Conservation (phyloP, 2,329 filamentous ascomycete genomes). For the Sporothrix inflata region DNA sequence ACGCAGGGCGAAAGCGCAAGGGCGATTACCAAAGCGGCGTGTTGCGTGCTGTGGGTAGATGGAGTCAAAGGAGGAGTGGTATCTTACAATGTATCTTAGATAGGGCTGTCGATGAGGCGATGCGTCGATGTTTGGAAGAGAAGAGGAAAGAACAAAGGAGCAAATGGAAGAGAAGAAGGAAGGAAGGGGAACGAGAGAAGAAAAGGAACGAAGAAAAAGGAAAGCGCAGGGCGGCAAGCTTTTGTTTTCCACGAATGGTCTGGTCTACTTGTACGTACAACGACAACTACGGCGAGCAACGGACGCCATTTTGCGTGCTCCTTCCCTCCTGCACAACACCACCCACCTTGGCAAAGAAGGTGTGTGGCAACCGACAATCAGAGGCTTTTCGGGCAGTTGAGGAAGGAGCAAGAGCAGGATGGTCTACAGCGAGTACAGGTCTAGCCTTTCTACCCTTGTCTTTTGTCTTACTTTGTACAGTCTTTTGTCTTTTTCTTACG, state of each 20-base stretch:
- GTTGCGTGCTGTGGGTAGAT: neutral
- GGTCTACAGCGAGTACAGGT: too few relatives aligned
- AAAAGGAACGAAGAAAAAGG: neutral
- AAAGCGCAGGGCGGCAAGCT: slow-evolving; percentile 11
- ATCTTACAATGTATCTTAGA: neutral
- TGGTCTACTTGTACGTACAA: neutral
- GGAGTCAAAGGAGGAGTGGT: neutral
- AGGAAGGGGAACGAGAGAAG: neutral
- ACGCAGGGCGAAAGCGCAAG: neutral
- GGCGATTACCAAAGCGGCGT: slow-evolving; percentile 22
- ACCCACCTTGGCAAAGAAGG: slow-evolving; percentile 8
- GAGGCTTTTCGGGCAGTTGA: neutral
- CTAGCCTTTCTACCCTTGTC: neutral
- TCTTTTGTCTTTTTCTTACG: neutral
- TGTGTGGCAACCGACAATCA: slow-evolving; percentile 15
- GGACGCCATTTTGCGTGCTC: slow-evolving; percentile 17
- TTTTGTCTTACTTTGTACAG: neutral
- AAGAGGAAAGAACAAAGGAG: neutral
- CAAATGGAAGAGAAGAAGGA: neutral
- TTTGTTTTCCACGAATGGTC: slow-evolving; percentile 1
- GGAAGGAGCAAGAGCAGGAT: too few relatives aligned
- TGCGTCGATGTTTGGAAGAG: neutral
- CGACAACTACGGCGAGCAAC: neutral
- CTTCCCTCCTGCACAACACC: slow-evolving; percentile 23
- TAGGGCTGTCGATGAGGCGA: neutral